Evolutionary conservation across 257 asterid species (phyloP).

Genomic region (Solanum sparsipilum): DNA sequence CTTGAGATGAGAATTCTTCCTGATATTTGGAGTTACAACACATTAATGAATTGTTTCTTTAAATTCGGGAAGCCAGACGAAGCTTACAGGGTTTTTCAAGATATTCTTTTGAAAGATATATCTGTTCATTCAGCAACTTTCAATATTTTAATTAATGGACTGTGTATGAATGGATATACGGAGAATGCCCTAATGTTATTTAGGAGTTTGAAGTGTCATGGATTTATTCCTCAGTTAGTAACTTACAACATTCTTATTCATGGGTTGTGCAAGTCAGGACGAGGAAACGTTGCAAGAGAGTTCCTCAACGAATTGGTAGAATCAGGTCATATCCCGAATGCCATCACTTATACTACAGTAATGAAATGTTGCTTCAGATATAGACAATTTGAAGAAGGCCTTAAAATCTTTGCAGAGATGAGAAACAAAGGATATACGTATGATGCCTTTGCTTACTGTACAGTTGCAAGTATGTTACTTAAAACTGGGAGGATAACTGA

Average conservation of each 20-base stretch:
- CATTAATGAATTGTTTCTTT: not conserved
- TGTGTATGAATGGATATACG: not conserved
- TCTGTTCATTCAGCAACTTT: not conserved
- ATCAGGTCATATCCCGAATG: not conserved
- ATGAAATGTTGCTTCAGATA: not conserved
- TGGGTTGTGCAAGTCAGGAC: not conserved
- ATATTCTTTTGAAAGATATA: not conserved
- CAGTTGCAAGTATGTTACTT: not conserved
- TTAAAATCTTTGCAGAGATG: not conserved
- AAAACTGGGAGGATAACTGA: constrained; percentile 1
- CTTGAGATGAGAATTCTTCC: not conserved
- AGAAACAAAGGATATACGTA: not conserved
- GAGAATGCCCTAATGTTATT: not conserved
- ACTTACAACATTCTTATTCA: not conserved
- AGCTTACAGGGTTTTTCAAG: not conserved
- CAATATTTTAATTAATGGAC: not conserved
- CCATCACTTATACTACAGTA: not conserved
- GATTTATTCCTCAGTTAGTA: not conserved
- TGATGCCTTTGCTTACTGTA: not conserved
- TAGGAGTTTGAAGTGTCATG: not conserved
- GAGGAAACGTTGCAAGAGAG: not conserved
- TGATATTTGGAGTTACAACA: constrained; percentile 1
- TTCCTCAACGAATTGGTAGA: not conserved
- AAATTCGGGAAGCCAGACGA: not conserved
- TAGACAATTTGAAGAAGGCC: not conserved